Evolutionary conservation across 805 yeast genomes (phyloP).

Genomic region (Nakazawaea anatomiae): DNA sequence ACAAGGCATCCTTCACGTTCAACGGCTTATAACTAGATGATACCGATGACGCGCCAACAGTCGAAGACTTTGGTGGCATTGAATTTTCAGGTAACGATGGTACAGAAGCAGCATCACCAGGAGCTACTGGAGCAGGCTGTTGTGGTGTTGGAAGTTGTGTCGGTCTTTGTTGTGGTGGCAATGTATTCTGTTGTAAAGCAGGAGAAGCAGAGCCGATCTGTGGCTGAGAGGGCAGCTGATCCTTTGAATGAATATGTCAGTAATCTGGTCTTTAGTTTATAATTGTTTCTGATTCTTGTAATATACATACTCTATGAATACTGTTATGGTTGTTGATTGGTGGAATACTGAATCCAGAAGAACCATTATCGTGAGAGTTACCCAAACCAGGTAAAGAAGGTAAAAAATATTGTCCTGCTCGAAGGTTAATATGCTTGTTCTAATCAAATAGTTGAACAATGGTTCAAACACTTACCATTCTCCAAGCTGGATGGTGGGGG

Average conservation of each 20-base stretch:
- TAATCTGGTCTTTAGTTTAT: neutral
- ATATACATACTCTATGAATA: slow-evolving; percentile 22
- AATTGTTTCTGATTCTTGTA: neutral
- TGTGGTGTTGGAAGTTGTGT: slow-evolving; percentile 17
- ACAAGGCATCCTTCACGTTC: slow-evolving; percentile 92
- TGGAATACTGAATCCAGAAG: slow-evolving; percentile 42
- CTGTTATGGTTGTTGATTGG: slow-evolving; percentile 30
- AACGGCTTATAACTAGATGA: slow-evolving; percentile 59
- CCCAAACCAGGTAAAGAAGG: slow-evolving; percentile 48
- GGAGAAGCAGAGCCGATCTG: slow-evolving; percentile 17
- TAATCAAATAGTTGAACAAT: too few relatives aligned
- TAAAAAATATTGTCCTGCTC: slow-evolving; percentile 29
- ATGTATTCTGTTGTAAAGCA: slow-evolving; percentile 14
- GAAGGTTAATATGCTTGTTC: neutral
- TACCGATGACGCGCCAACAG: slow-evolving; percentile 19
- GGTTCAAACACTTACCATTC: slow-evolving; percentile 31
- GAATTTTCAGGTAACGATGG: slow-evolving; percentile 19
- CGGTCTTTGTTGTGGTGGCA: slow-evolving; percentile 15
- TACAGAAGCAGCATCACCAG: slow-evolving; percentile 9
- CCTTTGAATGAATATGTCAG: slow-evolving; percentile 15
- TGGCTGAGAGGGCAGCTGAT: slow-evolving; percentile 25
- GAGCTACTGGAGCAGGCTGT: slow-evolving; percentile 13
- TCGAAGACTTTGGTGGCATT: slow-evolving; percentile 23
- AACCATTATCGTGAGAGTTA: slow-evolving; percentile 34
- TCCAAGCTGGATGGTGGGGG: slow-evolving; percentile 52